These are phyloP conservation scores for Oryza brachyantha DNA, from an alignment of 176 grass and related monocot genomes.

Conservation along the genomic window DNA sequence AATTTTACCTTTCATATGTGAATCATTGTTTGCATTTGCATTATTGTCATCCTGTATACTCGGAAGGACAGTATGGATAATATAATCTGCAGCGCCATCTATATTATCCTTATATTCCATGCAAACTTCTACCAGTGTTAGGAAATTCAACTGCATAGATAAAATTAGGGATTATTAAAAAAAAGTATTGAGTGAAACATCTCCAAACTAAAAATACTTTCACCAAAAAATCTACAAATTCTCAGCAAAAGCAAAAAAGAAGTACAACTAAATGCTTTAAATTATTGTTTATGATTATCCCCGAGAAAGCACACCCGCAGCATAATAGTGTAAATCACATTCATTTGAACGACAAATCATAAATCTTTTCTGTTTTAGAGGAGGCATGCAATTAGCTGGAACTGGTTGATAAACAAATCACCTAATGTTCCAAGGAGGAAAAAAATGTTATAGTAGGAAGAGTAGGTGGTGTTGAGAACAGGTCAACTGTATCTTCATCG, in stretches of 20 bases:
- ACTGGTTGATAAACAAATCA: background rate
- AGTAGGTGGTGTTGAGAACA: background rate
- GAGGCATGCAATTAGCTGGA: background rate
- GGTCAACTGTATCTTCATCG: background rate
- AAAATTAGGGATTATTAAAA: background rate
- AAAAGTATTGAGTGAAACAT: background rate
- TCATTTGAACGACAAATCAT: background rate
- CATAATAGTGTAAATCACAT: background rate
- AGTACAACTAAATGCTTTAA: background rate
- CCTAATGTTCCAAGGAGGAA: background rate
- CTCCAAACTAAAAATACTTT: background rate
- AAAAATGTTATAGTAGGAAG: too few relatives aligned
- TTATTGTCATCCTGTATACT: background rate
- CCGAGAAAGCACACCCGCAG: background rate
- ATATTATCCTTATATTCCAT: conserved; percentile 34
- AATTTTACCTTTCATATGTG: conserved; percentile 20
- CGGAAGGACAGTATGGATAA: conserved; percentile 24
- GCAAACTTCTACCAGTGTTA: conserved; percentile 35
- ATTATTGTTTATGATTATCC: background rate
- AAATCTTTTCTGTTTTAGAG: background rate
- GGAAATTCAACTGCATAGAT: conserved; percentile 24
- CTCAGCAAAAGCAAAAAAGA: background rate
- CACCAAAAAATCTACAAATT: background rate
- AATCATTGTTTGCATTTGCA: background rate
- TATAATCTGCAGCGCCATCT: conserved; percentile 27